Conservation (phyloP, 805 yeast species). For the Metschnikowia sp. region DNA sequence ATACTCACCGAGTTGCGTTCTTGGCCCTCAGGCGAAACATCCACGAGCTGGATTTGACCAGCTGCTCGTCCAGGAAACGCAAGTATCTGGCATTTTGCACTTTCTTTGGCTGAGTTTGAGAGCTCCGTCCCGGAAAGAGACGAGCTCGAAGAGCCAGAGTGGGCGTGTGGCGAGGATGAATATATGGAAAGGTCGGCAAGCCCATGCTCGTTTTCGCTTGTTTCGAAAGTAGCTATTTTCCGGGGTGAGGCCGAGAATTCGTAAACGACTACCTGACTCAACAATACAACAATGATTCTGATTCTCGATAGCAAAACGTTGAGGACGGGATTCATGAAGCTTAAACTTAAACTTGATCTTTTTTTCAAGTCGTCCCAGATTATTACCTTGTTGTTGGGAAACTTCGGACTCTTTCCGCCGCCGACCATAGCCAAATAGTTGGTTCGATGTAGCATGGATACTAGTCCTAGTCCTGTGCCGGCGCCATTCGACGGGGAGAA, state of each 20-base stretch:
- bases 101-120: conserved; percentile 10
- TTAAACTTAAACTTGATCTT: conserved; percentile 66
- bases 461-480: conserved; percentile 65
- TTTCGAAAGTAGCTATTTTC: conserved; percentile 60
- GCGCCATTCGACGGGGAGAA: conserved; percentile 25
- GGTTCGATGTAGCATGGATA: conserved; percentile 83
- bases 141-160: conserved; percentile 9
- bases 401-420: conserved; percentile 79
- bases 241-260: conserved; percentile 81
- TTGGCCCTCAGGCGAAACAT: conserved; percentile 62
- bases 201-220: conserved; percentile 60
- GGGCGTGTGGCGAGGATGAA: conserved; percentile 11
- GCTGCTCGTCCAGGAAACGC: conserved; percentile 74
- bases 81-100: conserved; percentile 44
- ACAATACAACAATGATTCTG: conserved; percentile 69
- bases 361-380: conserved; percentile 91
- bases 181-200: conserved; percentile 53
- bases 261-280: conserved; percentile 66
- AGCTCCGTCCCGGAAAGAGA: conserved; percentile 7
- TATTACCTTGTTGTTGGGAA: conserved; percentile 73
- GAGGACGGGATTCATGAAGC: conserved; percentile 71
- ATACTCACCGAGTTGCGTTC: conserved; percentile 63
- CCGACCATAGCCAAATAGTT: conserved; percentile 89
- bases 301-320: conserved; percentile 73
- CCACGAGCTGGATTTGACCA: conserved; percentile 81